A percentile compares a stretch with the other conserved stretches of the same genome.
These are phyloP conservation scores for Acorus calamus DNA, from an alignment of 106 monocot genomes.

Conservation along the genomic window DNA sequence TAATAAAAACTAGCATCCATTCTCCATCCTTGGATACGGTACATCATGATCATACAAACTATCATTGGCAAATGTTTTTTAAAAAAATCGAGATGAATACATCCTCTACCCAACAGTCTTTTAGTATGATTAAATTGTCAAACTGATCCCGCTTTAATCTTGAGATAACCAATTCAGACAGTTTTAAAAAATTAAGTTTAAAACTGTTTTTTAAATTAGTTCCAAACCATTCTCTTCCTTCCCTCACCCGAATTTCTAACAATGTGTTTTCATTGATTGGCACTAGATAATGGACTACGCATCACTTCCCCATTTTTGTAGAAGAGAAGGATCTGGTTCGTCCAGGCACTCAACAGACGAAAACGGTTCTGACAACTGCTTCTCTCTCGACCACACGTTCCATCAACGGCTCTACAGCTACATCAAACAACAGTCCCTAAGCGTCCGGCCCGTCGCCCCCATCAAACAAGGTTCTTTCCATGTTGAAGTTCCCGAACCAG, in stretches of 20 bases:
- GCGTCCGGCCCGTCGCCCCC: constrained; percentile 4
- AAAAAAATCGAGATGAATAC: too few species aligned
- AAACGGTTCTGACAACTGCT: constrained; percentile 31
- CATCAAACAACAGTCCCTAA: constrained; percentile 35
- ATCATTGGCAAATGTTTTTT: too few species aligned
- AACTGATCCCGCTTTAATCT: too few species aligned
- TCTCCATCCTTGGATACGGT: too few species aligned
- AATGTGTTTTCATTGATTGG: not conserved
- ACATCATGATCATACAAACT: too few species aligned
- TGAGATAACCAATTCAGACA: too few species aligned
- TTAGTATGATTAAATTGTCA: too few species aligned
- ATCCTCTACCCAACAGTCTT: too few species aligned
- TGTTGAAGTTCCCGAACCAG: constrained; percentile 49
- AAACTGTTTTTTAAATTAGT: too few species aligned
- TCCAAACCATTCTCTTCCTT: too few species aligned
- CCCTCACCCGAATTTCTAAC: too few species aligned
- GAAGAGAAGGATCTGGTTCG: constrained; percentile 61
- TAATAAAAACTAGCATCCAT: constrained; percentile 11
- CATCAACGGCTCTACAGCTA: constrained; percentile 73
- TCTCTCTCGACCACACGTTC: constrained; percentile 67
- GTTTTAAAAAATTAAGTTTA: too few species aligned
- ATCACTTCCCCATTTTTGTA: constrained; percentile 88
- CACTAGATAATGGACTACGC: constrained; percentile 70
- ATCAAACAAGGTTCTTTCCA: constrained; percentile 71
- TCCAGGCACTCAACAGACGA: constrained; percentile 19